Conservation (phyloP, 106 monocot species). For the Dendrobium huoshanense region DNA sequence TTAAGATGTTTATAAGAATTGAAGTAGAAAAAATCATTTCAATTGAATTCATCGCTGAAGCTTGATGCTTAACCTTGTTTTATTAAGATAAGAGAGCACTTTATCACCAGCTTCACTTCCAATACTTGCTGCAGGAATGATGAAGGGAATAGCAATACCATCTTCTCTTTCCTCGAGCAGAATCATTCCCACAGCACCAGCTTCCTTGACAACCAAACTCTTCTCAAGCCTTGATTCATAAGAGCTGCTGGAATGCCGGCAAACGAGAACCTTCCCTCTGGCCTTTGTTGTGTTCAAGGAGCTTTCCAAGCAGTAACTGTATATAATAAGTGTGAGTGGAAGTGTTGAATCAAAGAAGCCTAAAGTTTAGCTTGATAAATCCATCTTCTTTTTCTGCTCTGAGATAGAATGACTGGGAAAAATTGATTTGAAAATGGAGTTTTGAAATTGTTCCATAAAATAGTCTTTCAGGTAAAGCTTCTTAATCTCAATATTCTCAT, state of each 20-base stretch:
- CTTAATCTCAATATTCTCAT: too few species aligned
- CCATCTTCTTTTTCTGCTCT: too few species aligned
- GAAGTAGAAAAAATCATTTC: neutral
- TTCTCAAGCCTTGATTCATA: conserved; percentile 71
- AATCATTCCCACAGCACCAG: conserved; percentile 87
- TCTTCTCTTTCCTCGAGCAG: conserved; percentile 60
- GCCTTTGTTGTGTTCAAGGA: conserved; percentile 70
- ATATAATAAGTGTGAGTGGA: conserved; percentile 1
- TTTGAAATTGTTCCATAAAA: too few species aligned
- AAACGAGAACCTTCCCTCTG: conserved; percentile 67
- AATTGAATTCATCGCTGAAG: neutral
- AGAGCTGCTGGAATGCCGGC: conserved; percentile 50
- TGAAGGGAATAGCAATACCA: conserved; percentile 68
- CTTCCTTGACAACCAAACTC: conserved; percentile 57
- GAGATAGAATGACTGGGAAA: too few species aligned
- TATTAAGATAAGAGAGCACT: conserved; percentile 62
- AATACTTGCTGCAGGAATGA: conserved; percentile 59
- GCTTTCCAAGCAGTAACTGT: conserved; percentile 83
- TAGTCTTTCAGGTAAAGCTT: too few species aligned
- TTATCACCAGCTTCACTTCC: conserved; percentile 36
- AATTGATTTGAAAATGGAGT: too few species aligned
- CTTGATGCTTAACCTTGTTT: conserved; percentile 48
- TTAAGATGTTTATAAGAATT: neutral
- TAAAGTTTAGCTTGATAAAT: neutral
- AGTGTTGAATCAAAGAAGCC: neutral